Percentiles rank a stretch among this genome's conserved stretches.
phyloP scores from a whole-genome alignment of 768 basidiomycete species.

The Coprinopsis cinerea region DNA sequence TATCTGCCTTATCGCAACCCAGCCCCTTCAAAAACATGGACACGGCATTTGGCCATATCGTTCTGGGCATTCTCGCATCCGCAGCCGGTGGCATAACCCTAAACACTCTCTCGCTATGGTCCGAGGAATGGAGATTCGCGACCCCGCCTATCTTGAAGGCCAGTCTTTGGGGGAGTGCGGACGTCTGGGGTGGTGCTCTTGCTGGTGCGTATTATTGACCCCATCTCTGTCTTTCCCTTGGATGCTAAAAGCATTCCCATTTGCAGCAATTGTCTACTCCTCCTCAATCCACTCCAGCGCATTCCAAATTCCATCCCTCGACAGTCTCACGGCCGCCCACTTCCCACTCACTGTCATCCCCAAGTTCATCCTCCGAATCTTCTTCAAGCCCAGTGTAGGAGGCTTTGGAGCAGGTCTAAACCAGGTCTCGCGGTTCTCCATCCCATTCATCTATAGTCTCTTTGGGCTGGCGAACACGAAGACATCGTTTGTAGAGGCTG shows the following conservation, averaged over 20 bases:
- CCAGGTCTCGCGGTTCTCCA: not conserved
- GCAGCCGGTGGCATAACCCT: conserved; percentile 41
- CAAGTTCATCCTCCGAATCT: conserved; percentile 8
- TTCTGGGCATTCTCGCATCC: conserved; percentile 43
- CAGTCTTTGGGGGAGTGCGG: conserved; percentile 35
- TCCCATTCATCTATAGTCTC: not conserved
- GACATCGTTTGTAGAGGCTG: not conserved
- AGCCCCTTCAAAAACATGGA: conserved; percentile 7
- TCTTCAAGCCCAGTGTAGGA: conserved; percentile 4
- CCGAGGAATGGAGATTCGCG: conserved; percentile 36
- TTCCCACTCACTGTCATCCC: conserved; percentile 17
- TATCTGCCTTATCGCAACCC: conserved; percentile 26
- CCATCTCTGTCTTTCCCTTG: not conserved
- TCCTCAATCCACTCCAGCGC: conserved; percentile 25
- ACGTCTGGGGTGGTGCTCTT: conserved; percentile 48
- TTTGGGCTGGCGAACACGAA: not conserved
- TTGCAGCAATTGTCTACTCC: conserved; percentile 27
- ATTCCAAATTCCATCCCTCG: conserved; percentile 18
- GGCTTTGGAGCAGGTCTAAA: not conserved
- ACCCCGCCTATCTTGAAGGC: conserved; percentile 41
- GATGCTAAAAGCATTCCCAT: too few relatives aligned
- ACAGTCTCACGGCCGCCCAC: conserved; percentile 12
- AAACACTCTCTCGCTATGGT: conserved; percentile 39
- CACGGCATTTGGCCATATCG: conserved; percentile 34
- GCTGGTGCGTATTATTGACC: conserved; percentile 25